Percentiles rank a stretch among this genome's conserved stretches.
Evolutionary conservation across 495 filamentous ascomycete genomes (phyloP).

Genomic region (Penicillium diatomitis): DNA sequence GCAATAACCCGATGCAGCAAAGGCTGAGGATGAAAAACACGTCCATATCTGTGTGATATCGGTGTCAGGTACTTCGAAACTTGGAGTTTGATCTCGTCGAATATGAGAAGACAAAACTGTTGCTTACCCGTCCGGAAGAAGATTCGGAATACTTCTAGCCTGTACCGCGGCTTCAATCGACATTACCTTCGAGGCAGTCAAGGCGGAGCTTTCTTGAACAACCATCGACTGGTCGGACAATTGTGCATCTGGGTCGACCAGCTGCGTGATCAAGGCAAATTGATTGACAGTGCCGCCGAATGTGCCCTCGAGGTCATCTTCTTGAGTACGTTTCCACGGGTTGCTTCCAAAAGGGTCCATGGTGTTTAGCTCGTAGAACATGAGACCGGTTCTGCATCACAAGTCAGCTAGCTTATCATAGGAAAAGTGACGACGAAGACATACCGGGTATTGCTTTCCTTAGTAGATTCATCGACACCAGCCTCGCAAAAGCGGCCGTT

Average conservation of each 20-base stretch:
- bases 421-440: background rate
- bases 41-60: background rate
- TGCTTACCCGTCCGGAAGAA: background rate
- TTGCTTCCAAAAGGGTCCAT: constrained; percentile 1
- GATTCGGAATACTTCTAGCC: background rate
- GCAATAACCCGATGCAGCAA: background rate
- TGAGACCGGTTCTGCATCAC: background rate
- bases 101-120: too few species aligned
- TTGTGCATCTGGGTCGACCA: background rate
- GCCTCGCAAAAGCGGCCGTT: constrained; percentile 1
- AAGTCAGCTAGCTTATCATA: background rate
- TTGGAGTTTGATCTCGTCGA: background rate
- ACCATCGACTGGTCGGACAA: background rate
- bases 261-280: background rate
- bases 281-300: background rate
- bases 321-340: constrained; percentile 2
- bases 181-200: too few species aligned
- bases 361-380: constrained; percentile 1
- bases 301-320: background rate
- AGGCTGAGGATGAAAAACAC: background rate
- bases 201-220: background rate
- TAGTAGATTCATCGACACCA: background rate
- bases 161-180: too few species aligned
- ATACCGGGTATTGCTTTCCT: background rate
- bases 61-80: background rate